These are phyloP conservation scores for Orobanche coerulescens DNA, from an alignment of 257 asterid species.

Conservation along the genomic window DNA sequence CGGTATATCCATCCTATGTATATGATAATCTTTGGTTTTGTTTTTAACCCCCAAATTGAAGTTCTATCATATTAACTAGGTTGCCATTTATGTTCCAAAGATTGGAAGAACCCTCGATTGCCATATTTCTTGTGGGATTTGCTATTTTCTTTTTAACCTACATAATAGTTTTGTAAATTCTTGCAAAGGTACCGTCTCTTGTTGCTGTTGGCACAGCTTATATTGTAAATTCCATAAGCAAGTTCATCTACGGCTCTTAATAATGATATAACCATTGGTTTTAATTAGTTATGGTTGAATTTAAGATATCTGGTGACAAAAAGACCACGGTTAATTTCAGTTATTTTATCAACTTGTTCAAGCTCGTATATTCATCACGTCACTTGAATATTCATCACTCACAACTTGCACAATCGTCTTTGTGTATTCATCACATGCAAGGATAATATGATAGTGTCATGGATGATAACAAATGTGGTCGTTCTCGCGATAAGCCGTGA, in stretches of 20 bases:
- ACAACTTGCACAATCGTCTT: no score
- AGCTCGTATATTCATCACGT: neutral
- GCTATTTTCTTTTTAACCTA: constrained; percentile 20
- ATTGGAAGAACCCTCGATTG: constrained; percentile 22
- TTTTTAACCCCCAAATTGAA: constrained; percentile 5
- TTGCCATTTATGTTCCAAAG: constrained; percentile 20
- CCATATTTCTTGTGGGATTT: constrained; percentile 28
- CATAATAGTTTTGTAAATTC: constrained; percentile 20
- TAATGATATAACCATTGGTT: neutral
- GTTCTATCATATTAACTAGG: constrained; percentile 21
- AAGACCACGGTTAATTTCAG: neutral
- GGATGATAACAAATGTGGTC: no score
- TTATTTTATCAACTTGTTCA: neutral
- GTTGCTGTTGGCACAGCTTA: constrained; percentile 39
- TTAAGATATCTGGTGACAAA: neutral
- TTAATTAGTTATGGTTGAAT: neutral
- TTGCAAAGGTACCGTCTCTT: no score
- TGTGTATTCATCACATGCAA: no score
- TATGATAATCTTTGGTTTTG: constrained; percentile 20
- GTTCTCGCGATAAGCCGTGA: no score
- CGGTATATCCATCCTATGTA: constrained; percentile 25
- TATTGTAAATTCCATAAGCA: constrained; percentile 44
- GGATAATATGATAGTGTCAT: no score
- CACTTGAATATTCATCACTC: no score
- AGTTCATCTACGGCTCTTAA: constrained; percentile 20